Base-by-base conservation (phyloP, 2,329 filamentous ascomycete species). In the Fusarium haematococcum region DNA sequence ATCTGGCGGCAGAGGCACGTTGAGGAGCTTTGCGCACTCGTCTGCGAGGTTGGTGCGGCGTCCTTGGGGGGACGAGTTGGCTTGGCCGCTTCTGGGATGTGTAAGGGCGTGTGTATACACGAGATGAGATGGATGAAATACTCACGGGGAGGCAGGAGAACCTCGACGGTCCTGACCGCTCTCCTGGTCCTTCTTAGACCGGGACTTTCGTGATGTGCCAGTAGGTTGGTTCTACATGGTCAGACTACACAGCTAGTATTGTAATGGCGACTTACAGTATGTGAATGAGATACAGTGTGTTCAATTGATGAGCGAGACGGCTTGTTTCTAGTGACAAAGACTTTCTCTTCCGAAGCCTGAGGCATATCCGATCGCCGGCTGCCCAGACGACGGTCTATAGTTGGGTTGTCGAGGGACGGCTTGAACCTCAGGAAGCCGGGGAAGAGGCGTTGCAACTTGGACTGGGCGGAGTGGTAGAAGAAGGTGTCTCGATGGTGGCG, bases 301-400 rank as follows among this genome's bases (percentile, higher is more conserved):
- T 73, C 72, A 39, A 63, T 67, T 68, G 75, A 67, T 70, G 58
- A 61, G 52, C 72, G 68, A 41, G 74, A 75, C 41, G 65, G 65
- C 71, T 74, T 74, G 13, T 69, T 68, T 70, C 64, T 68, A 62
- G 71, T 75, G 68, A 69, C 68, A 69, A 76, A 67, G 64, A 70
- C 65, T 73, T 71, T 68, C 64, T 76, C 68, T 76, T 75, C 66
- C 65, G 65, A 65, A 63, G 58, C 76, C 70, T 69, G 73, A 78
- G 77, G 77, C 77, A 78, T 78, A 67, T 78, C 77, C 76, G 71
- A 65, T 73, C 67, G 66, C 66, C 71, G 75, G 71, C 64, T 69
- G 75, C 69, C 75, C 69, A 78, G 77, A 68, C 74, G 69, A 75
- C 69, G 74, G 71, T 70, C 58, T 66, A 63, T 73, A 60, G 67